These are phyloP conservation scores for Yamadazyma taylorii DNA, from an alignment of 1,139 yeast species.

Conservation along the genomic window DNA sequence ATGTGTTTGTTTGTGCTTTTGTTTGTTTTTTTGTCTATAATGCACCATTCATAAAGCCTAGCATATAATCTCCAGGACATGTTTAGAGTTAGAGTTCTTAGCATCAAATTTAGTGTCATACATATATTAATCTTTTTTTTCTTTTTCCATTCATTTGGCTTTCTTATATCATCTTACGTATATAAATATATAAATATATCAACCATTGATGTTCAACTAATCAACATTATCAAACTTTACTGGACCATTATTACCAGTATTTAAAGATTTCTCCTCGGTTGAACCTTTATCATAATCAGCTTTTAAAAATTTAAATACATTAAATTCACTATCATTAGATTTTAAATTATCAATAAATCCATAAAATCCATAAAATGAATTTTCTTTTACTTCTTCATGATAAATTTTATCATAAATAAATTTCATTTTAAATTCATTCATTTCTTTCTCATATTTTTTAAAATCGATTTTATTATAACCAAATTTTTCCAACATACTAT, in stretches of 20 bases:
- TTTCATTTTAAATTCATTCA: slow-evolving; percentile 84
- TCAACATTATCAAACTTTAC: slow-evolving; percentile 19
- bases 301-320: slow-evolving; percentile 73
- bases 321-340: slow-evolving; percentile 22
- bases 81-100: slow-evolving; percentile 2
- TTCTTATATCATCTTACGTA: background rate
- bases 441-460: slow-evolving; percentile 61
- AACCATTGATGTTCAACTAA: slow-evolving; percentile 7
- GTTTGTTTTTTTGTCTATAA: background rate
- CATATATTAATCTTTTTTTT: background rate
- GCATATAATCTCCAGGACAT: too few relatives aligned
- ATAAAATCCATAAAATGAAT: slow-evolving; percentile 85
- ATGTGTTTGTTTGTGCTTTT: too few relatives aligned
- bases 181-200: background rate
- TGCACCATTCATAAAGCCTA: background rate
- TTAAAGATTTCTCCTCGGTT: slow-evolving; percentile 14
- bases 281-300: slow-evolving; percentile 44
- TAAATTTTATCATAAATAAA: slow-evolving; percentile 91
- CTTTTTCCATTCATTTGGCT: background rate
- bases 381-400: slow-evolving; percentile 82
- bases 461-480: slow-evolving; percentile 83
- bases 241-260: slow-evolving; percentile 6
- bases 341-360: slow-evolving; percentile 81
- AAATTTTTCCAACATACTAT: slow-evolving; percentile 64
- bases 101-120: slow-evolving; percentile 1